Percentiles rank a stretch among this genome's conserved stretches.
Conservation (phyloP, 139 green algal genomes). For the Closterium sp. region DNA sequence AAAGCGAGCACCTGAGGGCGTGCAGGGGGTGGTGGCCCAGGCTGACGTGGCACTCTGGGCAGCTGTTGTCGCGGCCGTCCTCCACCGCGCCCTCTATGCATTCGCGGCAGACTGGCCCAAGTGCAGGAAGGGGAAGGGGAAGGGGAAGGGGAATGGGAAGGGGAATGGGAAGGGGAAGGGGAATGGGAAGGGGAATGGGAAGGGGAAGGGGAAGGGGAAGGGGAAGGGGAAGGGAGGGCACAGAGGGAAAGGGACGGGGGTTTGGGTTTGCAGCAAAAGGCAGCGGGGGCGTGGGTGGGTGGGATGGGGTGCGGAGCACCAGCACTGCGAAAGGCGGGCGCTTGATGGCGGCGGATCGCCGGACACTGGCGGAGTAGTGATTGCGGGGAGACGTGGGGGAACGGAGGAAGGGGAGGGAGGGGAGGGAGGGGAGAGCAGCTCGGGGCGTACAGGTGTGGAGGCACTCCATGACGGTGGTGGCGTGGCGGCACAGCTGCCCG, state of each 20-base stretch:
- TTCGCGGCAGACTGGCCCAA: conserved; percentile 1
- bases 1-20: neutral
- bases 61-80: conserved; percentile 20
- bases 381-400: too few species aligned
- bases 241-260: neutral
- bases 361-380: neutral
- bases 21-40: conserved; percentile 14
- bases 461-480: conserved; percentile 27
- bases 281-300: neutral
- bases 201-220: too few species aligned
- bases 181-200: too few species aligned
- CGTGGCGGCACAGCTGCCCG: conserved; percentile 18
- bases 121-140: neutral
- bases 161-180: neutral
- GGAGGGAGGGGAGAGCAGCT: neutral
- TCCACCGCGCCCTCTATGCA: conserved; percentile 10
- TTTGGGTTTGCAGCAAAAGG: neutral
- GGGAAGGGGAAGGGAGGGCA: too few species aligned
- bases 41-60: conserved; percentile 21
- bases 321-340: too few species aligned
- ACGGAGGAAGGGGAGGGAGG: too few species aligned
- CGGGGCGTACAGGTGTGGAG: conserved; percentile 18
- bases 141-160: too few species aligned
- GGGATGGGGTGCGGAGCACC: neutral
- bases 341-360: neutral